A percentile compares a stretch with the other conserved stretches of the same genome.
phyloP scores from a whole-genome alignment of 2,329 filamentous ascomycete species.

The Aspergillus neoniger region DNA sequence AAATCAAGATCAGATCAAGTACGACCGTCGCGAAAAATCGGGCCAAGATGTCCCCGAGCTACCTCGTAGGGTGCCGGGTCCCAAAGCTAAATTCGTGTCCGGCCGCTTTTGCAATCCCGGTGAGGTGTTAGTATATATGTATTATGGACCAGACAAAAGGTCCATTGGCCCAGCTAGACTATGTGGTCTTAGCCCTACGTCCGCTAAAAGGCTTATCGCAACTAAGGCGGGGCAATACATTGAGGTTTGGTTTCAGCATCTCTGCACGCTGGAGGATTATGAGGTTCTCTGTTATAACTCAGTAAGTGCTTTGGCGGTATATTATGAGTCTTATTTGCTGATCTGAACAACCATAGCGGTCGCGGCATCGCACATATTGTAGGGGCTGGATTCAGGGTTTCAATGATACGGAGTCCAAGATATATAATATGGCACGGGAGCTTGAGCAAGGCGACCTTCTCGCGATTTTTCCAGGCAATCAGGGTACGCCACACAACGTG shows the following conservation, averaged over 20 bases:
- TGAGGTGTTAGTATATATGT: slow-evolving; percentile 33
- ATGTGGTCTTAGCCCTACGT: slow-evolving; percentile 25
- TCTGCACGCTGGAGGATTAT: slow-evolving; percentile 34
- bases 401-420: slow-evolving; percentile 29
- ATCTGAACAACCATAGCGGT: not conserved
- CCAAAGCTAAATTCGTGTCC: not conserved
- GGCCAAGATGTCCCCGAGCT: slow-evolving; percentile 1
- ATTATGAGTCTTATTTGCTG: not conserved
- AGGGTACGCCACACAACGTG: slow-evolving; percentile 12
- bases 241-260: slow-evolving; percentile 37
- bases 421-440: slow-evolving; percentile 31
- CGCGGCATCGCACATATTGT: slow-evolving; percentile 18
- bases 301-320: slow-evolving; percentile 10
- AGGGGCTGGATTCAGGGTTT: slow-evolving; percentile 40
- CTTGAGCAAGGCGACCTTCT: slow-evolving; percentile 29
- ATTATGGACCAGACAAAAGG: slow-evolving; percentile 32
- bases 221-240: slow-evolving; percentile 21
- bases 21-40: not conserved
- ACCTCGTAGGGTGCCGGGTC: slow-evolving; percentile 14
- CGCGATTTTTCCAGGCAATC: slow-evolving; percentile 30
- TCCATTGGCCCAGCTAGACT: slow-evolving; percentile 34
- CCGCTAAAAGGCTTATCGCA: slow-evolving; percentile 20
- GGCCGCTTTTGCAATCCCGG: slow-evolving; percentile 25
- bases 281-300: slow-evolving; percentile 29
- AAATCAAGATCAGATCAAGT: not conserved